Conservation (phyloP, 1,139 yeast genomes). For the Cylindricascospora bacillispora region DNA sequence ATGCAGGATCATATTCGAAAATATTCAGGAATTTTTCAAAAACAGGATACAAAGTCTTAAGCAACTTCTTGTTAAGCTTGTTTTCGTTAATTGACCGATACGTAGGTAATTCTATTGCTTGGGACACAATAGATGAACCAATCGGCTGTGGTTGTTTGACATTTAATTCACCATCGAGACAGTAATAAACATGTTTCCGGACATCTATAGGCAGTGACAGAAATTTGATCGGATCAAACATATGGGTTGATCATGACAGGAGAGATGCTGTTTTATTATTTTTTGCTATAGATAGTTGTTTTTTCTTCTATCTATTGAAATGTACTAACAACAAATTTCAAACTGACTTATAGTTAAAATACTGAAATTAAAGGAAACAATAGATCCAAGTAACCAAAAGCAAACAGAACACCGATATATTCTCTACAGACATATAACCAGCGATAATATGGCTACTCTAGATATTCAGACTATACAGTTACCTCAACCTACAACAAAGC, state of each 20-base stretch:
- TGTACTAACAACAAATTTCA: too few species aligned
- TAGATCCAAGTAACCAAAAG: background rate
- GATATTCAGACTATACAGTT: conserved; percentile 26
- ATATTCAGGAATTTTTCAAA: conserved; percentile 14
- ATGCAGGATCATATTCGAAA: conserved; percentile 15
- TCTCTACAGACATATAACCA: too few species aligned
- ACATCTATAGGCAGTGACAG: conserved; percentile 17
- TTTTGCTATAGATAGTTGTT: too few species aligned
- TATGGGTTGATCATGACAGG: background rate
- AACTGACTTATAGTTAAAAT: too few species aligned
- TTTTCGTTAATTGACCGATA: conserved; percentile 3
- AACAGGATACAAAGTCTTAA: conserved; percentile 7
- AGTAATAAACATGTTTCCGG: conserved; percentile 17
- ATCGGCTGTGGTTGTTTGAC: conserved; percentile 4
- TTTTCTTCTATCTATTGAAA: too few species aligned
- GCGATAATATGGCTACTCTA: too few species aligned
- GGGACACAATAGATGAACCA: conserved; percentile 5
- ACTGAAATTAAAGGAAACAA: too few species aligned
- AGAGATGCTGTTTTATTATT: background rate
- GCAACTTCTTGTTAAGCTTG: conserved; percentile 3
- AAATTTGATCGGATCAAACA: conserved; percentile 10
- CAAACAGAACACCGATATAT: too few species aligned
- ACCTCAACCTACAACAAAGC: conserved; percentile 69
- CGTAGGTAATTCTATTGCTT: conserved; percentile 5
- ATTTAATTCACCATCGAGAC: conserved; percentile 12